Conservation (phyloP, 345 rosid species). For the Syzygium jambos region DNA sequence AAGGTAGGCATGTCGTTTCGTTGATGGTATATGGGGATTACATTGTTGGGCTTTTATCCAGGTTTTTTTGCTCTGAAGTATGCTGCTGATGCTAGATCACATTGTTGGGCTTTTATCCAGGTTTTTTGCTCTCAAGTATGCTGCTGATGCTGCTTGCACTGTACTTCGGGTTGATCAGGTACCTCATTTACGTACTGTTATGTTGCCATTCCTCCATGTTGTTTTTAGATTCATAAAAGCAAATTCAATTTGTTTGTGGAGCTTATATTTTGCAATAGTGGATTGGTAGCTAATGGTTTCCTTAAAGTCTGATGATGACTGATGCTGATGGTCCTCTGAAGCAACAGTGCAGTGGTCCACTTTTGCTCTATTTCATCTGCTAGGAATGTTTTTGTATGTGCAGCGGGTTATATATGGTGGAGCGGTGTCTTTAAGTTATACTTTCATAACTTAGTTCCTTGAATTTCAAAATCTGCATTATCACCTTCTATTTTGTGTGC, state of each 20-base stretch:
- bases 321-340: background rate
- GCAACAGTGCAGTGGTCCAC: background rate
- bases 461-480: background rate
- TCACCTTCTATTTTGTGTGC: background rate
- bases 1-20: background rate
- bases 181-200: background rate
- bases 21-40: background rate
- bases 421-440: background rate
- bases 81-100: conserved; percentile 57
- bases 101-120: conserved; percentile 5
- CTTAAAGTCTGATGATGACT: background rate
- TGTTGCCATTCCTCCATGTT: background rate
- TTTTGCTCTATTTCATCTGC: background rate
- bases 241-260: background rate
- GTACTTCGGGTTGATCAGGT: conserved; percentile 97
- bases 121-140: conserved; percentile 79
- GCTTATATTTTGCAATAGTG: background rate
- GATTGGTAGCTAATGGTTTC: background rate
- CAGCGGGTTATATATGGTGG: background rate
- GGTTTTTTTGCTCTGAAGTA: conserved; percentile 78
- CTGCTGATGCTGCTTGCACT: conserved; percentile 93
- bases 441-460: background rate
- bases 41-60: background rate
- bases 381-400: background rate
- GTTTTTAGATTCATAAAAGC: background rate